These are phyloP conservation scores for Claviceps paspali DNA, from an alignment of 2,329 filamentous ascomycete species.

Conservation along the genomic window DNA sequence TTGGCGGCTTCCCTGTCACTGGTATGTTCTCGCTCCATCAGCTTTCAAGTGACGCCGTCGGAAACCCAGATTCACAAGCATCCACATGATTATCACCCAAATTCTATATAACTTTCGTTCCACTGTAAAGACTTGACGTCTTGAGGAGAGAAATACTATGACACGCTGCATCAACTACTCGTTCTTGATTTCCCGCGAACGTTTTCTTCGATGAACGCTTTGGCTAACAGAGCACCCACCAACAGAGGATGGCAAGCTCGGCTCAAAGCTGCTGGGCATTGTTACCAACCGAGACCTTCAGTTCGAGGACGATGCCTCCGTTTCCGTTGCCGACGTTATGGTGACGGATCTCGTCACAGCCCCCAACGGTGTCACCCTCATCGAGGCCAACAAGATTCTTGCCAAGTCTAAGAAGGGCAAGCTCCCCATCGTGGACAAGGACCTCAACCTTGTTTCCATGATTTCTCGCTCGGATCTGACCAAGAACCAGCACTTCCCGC, in stretches of 20 bases:
- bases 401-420: constrained; percentile 97
- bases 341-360: constrained; percentile 88
- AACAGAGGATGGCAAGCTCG: constrained; percentile 76
- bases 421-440: constrained; percentile 75
- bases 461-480: constrained; percentile 90
- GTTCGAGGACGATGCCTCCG: constrained; percentile 65
- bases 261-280: constrained; percentile 92
- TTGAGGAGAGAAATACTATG: constrained; percentile 51
- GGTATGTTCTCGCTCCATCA: constrained; percentile 46
- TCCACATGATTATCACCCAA: constrained; percentile 60
- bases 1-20: constrained; percentile 95
- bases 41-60: constrained; percentile 1
- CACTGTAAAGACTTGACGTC: constrained; percentile 81
- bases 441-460: constrained; percentile 78
- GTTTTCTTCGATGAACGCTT: background rate
- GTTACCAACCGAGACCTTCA: constrained; percentile 97
- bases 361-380: constrained; percentile 62
- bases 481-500: constrained; percentile 95
- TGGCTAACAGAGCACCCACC: constrained; percentile 5
- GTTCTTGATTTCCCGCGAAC: background rate
- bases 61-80: constrained; percentile 9
- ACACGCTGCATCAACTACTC: constrained; percentile 12
- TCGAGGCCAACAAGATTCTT: constrained; percentile 84
- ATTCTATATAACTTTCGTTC: constrained; percentile 99
- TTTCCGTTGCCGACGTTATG: constrained; percentile 81